Percentiles rank a stretch among this genome's conserved stretches.
Conservation (phyloP, 1,139 yeast species). For the Kurtzmaniella quercitrusa region DNA sequence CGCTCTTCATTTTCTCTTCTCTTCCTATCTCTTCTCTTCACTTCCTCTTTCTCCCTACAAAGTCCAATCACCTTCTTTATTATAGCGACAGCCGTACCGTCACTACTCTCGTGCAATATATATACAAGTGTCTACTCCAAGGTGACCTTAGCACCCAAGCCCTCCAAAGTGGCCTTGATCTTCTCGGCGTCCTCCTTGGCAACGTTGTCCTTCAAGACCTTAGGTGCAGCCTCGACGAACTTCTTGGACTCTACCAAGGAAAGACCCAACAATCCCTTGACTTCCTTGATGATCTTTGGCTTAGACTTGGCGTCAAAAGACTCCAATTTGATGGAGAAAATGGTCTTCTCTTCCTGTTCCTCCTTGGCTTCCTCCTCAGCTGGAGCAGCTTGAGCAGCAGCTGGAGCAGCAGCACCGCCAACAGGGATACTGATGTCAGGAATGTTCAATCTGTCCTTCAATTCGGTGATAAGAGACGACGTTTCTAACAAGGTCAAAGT, state of each 20-base stretch:
- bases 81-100: not conserved
- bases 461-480: slow-evolving; percentile 73
- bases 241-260: slow-evolving; percentile 96
- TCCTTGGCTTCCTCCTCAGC: slow-evolving; percentile 76
- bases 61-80: not conserved
- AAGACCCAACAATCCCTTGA: slow-evolving; percentile 84
- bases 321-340: slow-evolving; percentile 87
- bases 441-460: slow-evolving; percentile 82
- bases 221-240: slow-evolving; percentile 97
- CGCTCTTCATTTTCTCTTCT: too few species aligned
- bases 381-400: slow-evolving; percentile 66
- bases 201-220: slow-evolving; percentile 79
- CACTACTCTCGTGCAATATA: slow-evolving; percentile 1
- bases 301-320: slow-evolving; percentile 91
- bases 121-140: slow-evolving; percentile 56
- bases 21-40: too few species aligned
- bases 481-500: slow-evolving; percentile 88
- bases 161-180: slow-evolving; percentile 90
- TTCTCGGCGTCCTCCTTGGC: slow-evolving; percentile 89
- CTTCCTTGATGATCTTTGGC: slow-evolving; percentile 97
- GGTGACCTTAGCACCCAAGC: slow-evolving; percentile 86
- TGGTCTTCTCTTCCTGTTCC: slow-evolving; percentile 87
- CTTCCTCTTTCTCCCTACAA: not conserved
- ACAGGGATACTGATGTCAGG: slow-evolving; percentile 91
- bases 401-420: slow-evolving; percentile 62